A percentile compares a stretch with the other conserved stretches of the same genome.
Conservation (phyloP, 1,139 yeast genomes). For the Yamadazyma diospyri region DNA sequence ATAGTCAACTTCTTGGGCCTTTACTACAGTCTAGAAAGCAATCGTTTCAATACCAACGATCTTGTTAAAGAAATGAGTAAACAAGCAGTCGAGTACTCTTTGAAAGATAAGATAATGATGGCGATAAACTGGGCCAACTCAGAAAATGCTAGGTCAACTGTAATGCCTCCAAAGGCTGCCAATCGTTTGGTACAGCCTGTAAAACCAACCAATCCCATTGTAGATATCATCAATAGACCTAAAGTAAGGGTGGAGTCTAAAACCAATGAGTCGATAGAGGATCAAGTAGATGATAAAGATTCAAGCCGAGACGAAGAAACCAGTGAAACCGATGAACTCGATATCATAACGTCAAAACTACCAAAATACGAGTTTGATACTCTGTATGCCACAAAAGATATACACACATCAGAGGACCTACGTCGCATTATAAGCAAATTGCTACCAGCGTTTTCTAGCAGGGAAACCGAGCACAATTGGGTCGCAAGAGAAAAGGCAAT, state of each 20-base stretch:
- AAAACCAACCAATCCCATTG: not conserved
- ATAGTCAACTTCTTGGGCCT: constrained; percentile 21
- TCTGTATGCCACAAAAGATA: constrained; percentile 19
- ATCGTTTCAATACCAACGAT: constrained; percentile 36
- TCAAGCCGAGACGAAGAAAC: no score
- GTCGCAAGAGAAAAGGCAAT: constrained; percentile 61
- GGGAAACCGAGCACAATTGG: constrained; percentile 93
- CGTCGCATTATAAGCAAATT: constrained; percentile 17
- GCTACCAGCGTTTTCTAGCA: constrained; percentile 53
- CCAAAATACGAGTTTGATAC: constrained; percentile 25
- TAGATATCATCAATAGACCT: constrained; percentile 1
- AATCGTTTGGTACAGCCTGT: not conserved
- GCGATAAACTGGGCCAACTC: constrained; percentile 16
- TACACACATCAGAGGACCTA: constrained; percentile 18
- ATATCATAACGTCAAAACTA: constrained; percentile 16
- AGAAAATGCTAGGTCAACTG: not conserved
- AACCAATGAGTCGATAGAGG: not conserved
- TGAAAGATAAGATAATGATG: constrained; percentile 26
- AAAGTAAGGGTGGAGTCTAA: not conserved
- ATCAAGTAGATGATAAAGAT: not conserved
- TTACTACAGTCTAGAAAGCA: constrained; percentile 28
- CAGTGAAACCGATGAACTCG: not conserved
- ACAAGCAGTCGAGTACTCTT: constrained; percentile 30
- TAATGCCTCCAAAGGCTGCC: not conserved
- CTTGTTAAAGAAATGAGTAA: constrained; percentile 44